phyloP scores from a whole-genome alignment of 805 yeast species.

The Cyberlindnera xishuangbannaensis region DNA sequence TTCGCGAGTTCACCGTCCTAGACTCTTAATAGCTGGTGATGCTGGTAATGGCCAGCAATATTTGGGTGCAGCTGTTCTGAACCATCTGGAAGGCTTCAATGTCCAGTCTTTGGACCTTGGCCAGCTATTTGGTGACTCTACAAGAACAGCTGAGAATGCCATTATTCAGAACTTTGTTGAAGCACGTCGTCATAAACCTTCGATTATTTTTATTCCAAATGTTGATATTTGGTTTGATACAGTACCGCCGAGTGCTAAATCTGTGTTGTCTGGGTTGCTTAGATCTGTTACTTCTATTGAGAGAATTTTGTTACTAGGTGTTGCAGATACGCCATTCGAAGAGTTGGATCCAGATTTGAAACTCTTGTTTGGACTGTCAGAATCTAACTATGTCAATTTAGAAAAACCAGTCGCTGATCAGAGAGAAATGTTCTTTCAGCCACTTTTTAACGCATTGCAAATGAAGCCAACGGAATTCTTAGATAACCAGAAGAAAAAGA shows the following conservation, averaged over 20 bases:
- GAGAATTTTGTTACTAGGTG: slow-evolving; percentile 65
- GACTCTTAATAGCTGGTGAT: slow-evolving; percentile 66
- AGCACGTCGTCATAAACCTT: slow-evolving; percentile 84
- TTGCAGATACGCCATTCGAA: slow-evolving; percentile 45
- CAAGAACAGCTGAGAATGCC: slow-evolving; percentile 76
- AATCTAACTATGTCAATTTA: slow-evolving; percentile 41
- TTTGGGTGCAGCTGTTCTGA: slow-evolving; percentile 73
- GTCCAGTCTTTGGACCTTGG: slow-evolving; percentile 83
- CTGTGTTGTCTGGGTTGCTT: slow-evolving; percentile 66
- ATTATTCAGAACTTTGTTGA: slow-evolving; percentile 81
- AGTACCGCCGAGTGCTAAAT: slow-evolving; percentile 61
- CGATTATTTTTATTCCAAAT: slow-evolving; percentile 79
- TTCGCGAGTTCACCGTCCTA: slow-evolving; percentile 75
- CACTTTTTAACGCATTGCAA: slow-evolving; percentile 45
- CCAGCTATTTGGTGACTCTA: slow-evolving; percentile 67
- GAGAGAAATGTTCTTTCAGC: slow-evolving; percentile 50
- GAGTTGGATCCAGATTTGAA: slow-evolving; percentile 43
- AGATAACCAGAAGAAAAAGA: slow-evolving; percentile 43
- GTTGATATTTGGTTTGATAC: slow-evolving; percentile 70
- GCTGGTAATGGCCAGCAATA: slow-evolving; percentile 86
- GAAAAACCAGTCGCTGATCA: slow-evolving; percentile 39
- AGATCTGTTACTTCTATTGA: slow-evolving; percentile 68
- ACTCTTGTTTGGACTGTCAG: slow-evolving; percentile 52
- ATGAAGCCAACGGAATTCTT: slow-evolving; percentile 71
- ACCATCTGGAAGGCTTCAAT: slow-evolving; percentile 82